These are phyloP conservation scores for Fraxinus platypoda DNA, from an alignment of 305 asterid species.

Conservation along the genomic window DNA sequence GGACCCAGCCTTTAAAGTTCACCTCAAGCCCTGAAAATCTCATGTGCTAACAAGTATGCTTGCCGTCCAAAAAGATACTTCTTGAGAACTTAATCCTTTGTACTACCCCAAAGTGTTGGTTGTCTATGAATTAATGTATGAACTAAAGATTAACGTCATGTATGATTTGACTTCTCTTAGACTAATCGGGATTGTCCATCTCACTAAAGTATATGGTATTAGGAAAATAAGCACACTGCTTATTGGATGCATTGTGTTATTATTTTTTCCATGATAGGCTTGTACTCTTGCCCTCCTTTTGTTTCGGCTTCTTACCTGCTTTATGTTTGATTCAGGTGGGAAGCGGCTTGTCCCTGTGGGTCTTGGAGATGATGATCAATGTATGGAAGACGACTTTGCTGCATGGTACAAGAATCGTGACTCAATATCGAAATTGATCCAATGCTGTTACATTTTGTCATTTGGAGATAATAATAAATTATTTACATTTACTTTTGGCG, in stretches of 20 bases:
- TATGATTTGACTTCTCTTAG: background rate
- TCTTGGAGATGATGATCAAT: slow-evolving; percentile 96
- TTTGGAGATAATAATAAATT: background rate
- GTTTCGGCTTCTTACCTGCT: slow-evolving; percentile 26
- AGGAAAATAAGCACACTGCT: background rate
- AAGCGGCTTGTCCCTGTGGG: slow-evolving; percentile 77
- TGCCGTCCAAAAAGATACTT: background rate
- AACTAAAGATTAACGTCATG: background rate
- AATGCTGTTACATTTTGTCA: background rate
- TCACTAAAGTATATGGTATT: background rate
- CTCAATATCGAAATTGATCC: background rate
- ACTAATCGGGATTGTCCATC: background rate
- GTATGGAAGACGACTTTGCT: slow-evolving; percentile 96
- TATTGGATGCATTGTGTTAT: background rate
- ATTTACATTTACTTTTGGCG: slow-evolving; percentile 10
- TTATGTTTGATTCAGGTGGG: slow-evolving; percentile 57
- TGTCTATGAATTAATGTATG: background rate
- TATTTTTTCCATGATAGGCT: background rate
- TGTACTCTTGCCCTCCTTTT: background rate
- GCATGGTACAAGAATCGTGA: slow-evolving; percentile 59
- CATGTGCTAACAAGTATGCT: background rate
- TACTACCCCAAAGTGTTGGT: background rate
- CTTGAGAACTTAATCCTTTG: background rate
- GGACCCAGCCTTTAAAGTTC: background rate
- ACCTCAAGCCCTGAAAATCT: background rate